These are phyloP conservation scores for Cercospora janseana DNA, from an alignment of 2,329 filamentous ascomycete genomes.

Conservation along the genomic window DNA sequence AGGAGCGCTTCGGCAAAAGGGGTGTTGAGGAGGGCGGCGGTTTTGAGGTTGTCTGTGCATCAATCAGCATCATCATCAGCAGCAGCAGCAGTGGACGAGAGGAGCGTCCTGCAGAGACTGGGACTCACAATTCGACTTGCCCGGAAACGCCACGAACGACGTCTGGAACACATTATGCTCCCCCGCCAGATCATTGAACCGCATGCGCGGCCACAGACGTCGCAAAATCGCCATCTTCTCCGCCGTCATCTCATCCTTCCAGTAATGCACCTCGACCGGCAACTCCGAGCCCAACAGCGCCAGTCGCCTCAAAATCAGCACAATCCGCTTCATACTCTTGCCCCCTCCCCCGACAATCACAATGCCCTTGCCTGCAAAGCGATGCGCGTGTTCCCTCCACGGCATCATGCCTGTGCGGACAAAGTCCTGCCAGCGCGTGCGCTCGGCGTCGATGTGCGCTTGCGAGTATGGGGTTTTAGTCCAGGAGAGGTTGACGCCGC, in stretches of 20 bases:
- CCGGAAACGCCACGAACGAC: slow-evolving; percentile 19
- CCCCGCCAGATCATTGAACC: slow-evolving; percentile 35
- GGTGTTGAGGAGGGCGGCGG: slow-evolving; percentile 39
- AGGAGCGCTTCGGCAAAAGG: slow-evolving; percentile 39
- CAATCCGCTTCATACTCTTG: slow-evolving; percentile 29
- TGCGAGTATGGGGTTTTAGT: slow-evolving; percentile 11
- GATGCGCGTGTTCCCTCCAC: slow-evolving; percentile 21
- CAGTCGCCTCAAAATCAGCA: slow-evolving; percentile 23
- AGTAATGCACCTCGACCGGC: slow-evolving; percentile 38
- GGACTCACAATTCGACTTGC: slow-evolving; percentile 18
- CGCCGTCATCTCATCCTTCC: slow-evolving; percentile 31
- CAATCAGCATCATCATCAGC: not conserved
- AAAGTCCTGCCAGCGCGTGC: slow-evolving; percentile 27
- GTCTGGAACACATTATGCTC: slow-evolving; percentile 27
- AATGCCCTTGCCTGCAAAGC: slow-evolving; percentile 35
- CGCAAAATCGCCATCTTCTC: slow-evolving; percentile 21
- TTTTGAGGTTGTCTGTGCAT: slow-evolving; percentile 35
- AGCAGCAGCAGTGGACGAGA: not conserved
- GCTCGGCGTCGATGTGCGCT: slow-evolving; percentile 20
- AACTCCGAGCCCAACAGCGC: slow-evolving; percentile 24
- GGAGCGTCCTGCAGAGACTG: too few relatives aligned
- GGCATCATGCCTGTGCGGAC: slow-evolving; percentile 26
- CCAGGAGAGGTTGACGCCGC: slow-evolving; percentile 17
- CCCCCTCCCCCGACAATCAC: slow-evolving; percentile 36
- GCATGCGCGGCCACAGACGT: slow-evolving; percentile 26